Percentiles rank a stretch among this genome's conserved stretches.
These are phyloP conservation scores for Artemisia annua DNA, from an alignment of 129 eudicot species.

Conservation along the genomic window DNA sequence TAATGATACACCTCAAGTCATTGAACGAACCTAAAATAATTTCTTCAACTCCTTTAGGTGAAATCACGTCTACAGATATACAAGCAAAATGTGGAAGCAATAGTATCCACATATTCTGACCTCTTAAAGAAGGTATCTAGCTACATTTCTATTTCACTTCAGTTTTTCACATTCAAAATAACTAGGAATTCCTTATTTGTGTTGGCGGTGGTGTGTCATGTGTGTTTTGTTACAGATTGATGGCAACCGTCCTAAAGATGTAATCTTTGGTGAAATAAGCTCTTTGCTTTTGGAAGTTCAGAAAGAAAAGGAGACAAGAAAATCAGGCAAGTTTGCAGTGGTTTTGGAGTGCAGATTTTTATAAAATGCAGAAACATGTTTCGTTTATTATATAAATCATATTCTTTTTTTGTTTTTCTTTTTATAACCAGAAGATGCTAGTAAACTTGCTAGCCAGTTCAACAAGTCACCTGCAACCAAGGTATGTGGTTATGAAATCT, in stretches of 20 bases:
- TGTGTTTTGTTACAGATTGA: constrained; percentile 53
- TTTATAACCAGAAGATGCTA: constrained; percentile 43
- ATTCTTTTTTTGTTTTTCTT: constrained; percentile 14
- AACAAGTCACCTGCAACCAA: constrained; percentile 44
- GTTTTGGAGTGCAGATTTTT: neutral
- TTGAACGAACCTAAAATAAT: neutral
- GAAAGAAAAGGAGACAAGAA: constrained; percentile 51
- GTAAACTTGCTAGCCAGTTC: constrained; percentile 46
- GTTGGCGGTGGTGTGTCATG: neutral
- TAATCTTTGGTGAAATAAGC: constrained; percentile 62
- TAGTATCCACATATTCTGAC: constrained; percentile 53
- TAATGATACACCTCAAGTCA: neutral
- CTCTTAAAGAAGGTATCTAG: constrained; percentile 61
- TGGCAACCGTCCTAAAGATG: constrained; percentile 86
- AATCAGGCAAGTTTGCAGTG: constrained; percentile 45
- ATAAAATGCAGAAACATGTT: neutral
- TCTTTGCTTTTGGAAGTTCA: constrained; percentile 53
- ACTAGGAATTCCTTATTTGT: constrained; percentile 14
- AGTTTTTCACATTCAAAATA: constrained; percentile 13
- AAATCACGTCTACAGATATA: constrained; percentile 84
- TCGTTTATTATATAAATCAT: neutral
- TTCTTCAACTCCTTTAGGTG: constrained; percentile 49
- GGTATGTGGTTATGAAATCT: constrained; percentile 42
- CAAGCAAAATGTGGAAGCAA: constrained; percentile 80
- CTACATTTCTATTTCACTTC: neutral